Evolutionary conservation across 169 alveolate species (phyloP).

Genomic region (Eimeria sp.): DNA sequence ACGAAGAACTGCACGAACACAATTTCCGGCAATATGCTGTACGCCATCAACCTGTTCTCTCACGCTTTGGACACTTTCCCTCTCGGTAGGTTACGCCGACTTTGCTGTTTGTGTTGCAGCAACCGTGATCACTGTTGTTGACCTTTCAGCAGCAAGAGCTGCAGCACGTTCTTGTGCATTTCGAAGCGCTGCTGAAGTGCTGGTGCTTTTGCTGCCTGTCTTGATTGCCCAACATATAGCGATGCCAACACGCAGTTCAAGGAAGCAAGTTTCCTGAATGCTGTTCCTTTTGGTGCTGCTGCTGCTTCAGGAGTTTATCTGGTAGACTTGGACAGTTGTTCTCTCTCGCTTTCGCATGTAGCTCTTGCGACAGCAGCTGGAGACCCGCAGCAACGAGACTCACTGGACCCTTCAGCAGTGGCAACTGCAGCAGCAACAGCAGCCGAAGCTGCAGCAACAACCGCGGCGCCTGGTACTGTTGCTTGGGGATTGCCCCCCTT

Average conservation of each 20-base stretch:
- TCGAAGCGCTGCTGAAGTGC: background rate
- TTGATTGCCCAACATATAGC: background rate
- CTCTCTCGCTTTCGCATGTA: constrained; percentile 38
- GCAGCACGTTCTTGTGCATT: background rate
- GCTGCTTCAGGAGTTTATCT: constrained; percentile 37
- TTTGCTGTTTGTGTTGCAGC: background rate
- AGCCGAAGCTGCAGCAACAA: constrained; percentile 35
- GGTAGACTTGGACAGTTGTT: constrained; percentile 46
- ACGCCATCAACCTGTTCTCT: constrained; percentile 55
- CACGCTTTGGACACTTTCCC: constrained; percentile 49
- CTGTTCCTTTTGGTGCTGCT: background rate
- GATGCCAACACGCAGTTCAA: background rate
- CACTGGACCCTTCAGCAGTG: constrained; percentile 23
- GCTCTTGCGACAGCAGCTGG: constrained; percentile 46
- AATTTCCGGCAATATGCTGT: constrained; percentile 38
- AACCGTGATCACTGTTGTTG: background rate
- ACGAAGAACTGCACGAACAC: constrained; percentile 44
- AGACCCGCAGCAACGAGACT: constrained; percentile 43
- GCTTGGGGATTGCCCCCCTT: constrained; percentile 55
- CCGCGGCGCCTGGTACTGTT: constrained; percentile 37
- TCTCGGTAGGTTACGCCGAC: background rate
- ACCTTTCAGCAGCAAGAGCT: background rate
- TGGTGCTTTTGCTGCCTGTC: background rate
- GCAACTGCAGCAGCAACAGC: constrained; percentile 43
- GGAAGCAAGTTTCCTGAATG: background rate